These are phyloP conservation scores for Colletotrichum tropicale DNA, from an alignment of 2,329 filamentous ascomycete genomes.

Conservation along the genomic window DNA sequence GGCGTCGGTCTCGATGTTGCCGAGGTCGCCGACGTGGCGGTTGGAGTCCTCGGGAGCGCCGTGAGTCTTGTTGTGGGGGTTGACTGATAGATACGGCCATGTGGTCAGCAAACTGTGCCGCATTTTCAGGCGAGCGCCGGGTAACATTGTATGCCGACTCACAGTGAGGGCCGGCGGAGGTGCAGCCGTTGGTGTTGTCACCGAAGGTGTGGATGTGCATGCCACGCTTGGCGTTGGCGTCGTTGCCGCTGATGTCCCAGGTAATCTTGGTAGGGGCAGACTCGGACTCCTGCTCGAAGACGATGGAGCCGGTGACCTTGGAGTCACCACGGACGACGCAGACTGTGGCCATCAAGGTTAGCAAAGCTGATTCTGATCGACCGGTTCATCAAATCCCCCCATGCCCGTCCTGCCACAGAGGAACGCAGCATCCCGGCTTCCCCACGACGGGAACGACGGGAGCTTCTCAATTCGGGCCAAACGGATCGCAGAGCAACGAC, in stretches of 20 bases:
- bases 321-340: slow-evolving; percentile 97
- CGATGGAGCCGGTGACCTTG: slow-evolving; percentile 90
- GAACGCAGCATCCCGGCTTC: background rate
- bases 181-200: slow-evolving; percentile 99
- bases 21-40: slow-evolving; percentile 96
- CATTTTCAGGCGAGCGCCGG: background rate
- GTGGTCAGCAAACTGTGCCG: background rate
- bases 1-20: slow-evolving; percentile 94
- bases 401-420: background rate
- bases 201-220: slow-evolving; percentile 99
- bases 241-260: slow-evolving; percentile 92
- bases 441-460: slow-evolving; percentile 6
- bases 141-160: slow-evolving; percentile 41
- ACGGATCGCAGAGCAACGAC: background rate
- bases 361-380: background rate
- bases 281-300: slow-evolving; percentile 92
- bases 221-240: slow-evolving; percentile 94
- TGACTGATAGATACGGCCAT: slow-evolving; percentile 67
- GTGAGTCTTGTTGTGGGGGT: slow-evolving; percentile 92
- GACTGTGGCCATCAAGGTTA: slow-evolving; percentile 59
- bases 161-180: slow-evolving; percentile 97
- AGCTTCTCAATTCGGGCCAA: background rate
- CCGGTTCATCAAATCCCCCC: slow-evolving; percentile 23
- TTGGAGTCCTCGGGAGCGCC: slow-evolving; percentile 81
- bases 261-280: slow-evolving; percentile 81